Conservation (phyloP, 1,139 yeast genomes). For the Taphrina confusa region DNA sequence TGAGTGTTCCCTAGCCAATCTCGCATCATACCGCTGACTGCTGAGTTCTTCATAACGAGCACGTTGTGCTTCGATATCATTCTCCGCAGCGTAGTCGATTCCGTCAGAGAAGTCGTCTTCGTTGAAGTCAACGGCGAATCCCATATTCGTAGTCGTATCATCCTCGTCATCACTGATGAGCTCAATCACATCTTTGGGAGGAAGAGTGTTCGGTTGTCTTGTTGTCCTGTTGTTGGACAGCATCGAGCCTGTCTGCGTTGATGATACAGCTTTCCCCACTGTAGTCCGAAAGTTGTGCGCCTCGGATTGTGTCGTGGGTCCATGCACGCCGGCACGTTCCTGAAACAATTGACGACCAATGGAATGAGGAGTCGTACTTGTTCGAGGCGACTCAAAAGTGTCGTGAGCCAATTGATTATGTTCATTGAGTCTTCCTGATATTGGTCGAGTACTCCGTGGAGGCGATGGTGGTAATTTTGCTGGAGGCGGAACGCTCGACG, state of each 20-base stretch:
- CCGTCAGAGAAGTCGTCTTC: constrained; percentile 23
- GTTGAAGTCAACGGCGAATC: constrained; percentile 7
- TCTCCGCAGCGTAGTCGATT: constrained; percentile 9
- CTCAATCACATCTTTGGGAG: not conserved
- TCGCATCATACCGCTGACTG: not conserved
- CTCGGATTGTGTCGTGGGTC: not conserved
- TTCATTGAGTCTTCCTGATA: constrained; percentile 8
- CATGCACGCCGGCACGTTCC: not conserved
- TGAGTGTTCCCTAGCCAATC: not conserved
- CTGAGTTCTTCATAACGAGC: constrained; percentile 20
- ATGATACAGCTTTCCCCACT: too few relatives aligned
- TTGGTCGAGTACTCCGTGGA: not conserved
- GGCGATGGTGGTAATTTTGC: not conserved
- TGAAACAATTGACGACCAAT: not conserved
- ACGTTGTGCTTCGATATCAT: constrained; percentile 4
- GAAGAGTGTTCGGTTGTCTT: too few relatives aligned
- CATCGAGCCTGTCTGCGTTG: too few relatives aligned
- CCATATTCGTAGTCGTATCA: constrained; percentile 8
- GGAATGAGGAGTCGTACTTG: too few relatives aligned
- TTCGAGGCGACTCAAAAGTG: not conserved
- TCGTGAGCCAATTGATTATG: constrained; percentile 17
- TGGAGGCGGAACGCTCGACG: not conserved
- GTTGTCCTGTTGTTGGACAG: not conserved
- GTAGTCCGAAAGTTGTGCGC: too few relatives aligned
- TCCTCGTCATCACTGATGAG: constrained; percentile 14